Conservation (phyloP, 2,329 filamentous ascomycete genomes). For the Periconia sp. region DNA sequence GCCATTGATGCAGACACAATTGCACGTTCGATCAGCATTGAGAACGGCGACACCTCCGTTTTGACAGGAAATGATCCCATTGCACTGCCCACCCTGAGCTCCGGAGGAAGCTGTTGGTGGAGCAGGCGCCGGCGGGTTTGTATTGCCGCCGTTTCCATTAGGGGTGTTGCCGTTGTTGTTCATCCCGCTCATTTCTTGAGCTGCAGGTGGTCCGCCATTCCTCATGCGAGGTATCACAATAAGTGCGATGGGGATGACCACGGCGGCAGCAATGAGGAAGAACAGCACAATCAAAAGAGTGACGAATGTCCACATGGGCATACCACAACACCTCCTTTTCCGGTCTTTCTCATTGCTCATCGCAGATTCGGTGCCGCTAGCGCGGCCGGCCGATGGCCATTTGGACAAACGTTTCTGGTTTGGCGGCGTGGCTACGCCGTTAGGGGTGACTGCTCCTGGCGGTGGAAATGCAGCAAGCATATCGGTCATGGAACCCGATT, state of each 20-base stretch:
- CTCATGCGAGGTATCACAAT: constrained; percentile 59
- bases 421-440: constrained; percentile 24
- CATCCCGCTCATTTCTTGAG: constrained; percentile 20
- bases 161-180: constrained; percentile 14
- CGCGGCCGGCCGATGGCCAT: constrained; percentile 29
- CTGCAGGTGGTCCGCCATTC: constrained; percentile 20
- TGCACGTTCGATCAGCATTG: constrained; percentile 65
- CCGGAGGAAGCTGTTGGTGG: constrained; percentile 23
- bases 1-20: constrained; percentile 85
- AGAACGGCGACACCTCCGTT: constrained; percentile 82
- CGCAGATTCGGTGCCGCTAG: constrained; percentile 18
- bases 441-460: constrained; percentile 55
- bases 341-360: constrained; percentile 32
- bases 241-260: constrained; percentile 75
- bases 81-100: constrained; percentile 51
- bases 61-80: constrained; percentile 64
- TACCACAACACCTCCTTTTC: constrained; percentile 74
- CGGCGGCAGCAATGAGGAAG: constrained; percentile 74
- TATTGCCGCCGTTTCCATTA: constrained; percentile 23
- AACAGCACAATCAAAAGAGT: constrained; percentile 66
- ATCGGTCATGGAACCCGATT: constrained; percentile 61
- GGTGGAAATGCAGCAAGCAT: constrained; percentile 68
- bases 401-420: constrained; percentile 21
- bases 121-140: constrained; percentile 13
- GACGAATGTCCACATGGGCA: constrained; percentile 78